Evolutionary conservation across 2,329 filamentous ascomycete species (phyloP).

Genomic region (Neurospora sp.): DNA sequence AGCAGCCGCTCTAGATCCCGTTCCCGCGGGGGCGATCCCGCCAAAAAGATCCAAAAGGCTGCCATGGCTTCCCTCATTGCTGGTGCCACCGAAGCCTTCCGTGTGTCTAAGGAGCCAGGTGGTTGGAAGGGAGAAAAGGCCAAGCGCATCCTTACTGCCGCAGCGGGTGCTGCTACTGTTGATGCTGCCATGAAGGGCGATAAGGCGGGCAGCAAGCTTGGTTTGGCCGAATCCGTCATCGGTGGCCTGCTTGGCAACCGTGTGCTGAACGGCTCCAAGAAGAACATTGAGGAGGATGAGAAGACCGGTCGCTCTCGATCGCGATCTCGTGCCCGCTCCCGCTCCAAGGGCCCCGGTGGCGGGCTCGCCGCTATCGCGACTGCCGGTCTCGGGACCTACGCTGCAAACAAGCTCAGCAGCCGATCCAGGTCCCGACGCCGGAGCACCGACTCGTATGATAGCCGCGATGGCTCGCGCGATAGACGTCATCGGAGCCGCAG

Average conservation of each 20-base stretch:
- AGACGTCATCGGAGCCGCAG: slow-evolving; percentile 42
- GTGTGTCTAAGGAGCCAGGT: slow-evolving; percentile 78
- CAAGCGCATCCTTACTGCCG: slow-evolving; percentile 82
- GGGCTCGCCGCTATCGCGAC: slow-evolving; percentile 54
- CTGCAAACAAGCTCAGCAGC: slow-evolving; percentile 49
- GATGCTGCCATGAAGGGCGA: slow-evolving; percentile 65
- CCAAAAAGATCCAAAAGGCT: slow-evolving; percentile 67
- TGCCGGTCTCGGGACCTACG: slow-evolving; percentile 50
- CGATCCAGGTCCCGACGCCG: slow-evolving; percentile 46
- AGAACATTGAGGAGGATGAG: slow-evolving; percentile 53
- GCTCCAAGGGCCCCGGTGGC: slow-evolving; percentile 24
- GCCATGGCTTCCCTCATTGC: slow-evolving; percentile 86
- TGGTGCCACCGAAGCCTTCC: slow-evolving; percentile 86
- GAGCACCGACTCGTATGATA: slow-evolving; percentile 37
- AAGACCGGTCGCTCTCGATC: slow-evolving; percentile 57
- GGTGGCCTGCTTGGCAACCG: slow-evolving; percentile 82
- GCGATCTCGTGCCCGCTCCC: slow-evolving; percentile 49
- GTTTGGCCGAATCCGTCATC: slow-evolving; percentile 77
- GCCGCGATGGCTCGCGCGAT: slow-evolving; percentile 32
- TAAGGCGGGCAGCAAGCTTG: slow-evolving; percentile 71
- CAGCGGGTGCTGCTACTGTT: slow-evolving; percentile 74
- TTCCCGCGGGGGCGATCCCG: slow-evolving; percentile 31
- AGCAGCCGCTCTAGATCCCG: slow-evolving; percentile 38
- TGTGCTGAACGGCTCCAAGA: slow-evolving; percentile 69
- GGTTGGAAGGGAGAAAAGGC: slow-evolving; percentile 87